These are phyloP conservation scores for Aspergillus campestris DNA, from an alignment of 495 filamentous ascomycete genomes.

Conservation along the genomic window DNA sequence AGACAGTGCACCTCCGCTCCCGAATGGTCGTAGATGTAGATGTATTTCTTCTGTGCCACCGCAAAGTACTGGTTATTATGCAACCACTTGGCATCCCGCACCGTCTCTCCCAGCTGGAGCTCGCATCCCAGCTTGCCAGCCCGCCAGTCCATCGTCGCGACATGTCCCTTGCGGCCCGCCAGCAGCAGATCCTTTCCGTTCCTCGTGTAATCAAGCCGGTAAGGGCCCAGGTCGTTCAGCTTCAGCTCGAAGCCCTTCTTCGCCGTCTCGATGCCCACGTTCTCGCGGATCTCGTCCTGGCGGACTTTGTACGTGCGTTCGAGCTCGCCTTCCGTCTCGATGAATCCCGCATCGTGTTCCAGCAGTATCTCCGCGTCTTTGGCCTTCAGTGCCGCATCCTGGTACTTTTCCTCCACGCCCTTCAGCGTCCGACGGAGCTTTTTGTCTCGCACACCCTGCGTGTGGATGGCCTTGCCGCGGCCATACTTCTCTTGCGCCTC, in stretches of 20 bases:
- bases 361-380: constrained; percentile 93
- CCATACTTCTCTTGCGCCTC: constrained; percentile 77
- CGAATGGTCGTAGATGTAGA: constrained; percentile 85
- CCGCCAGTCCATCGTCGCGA: constrained; percentile 96
- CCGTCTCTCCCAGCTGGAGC: constrained; percentile 79
- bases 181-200: constrained; percentile 81
- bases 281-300: constrained; percentile 73
- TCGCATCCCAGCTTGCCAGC: constrained; percentile 85
- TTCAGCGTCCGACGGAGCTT: constrained; percentile 77
- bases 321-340: constrained; percentile 81
- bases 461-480: constrained; percentile 59
- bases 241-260: constrained; percentile 90
- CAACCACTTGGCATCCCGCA: constrained; percentile 83
- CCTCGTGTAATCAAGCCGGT: constrained; percentile 75
- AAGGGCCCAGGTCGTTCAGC: constrained; percentile 75
- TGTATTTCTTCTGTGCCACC: constrained; percentile 95
- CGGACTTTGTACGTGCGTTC: constrained; percentile 87
- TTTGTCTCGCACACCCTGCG: constrained; percentile 63
- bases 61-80: constrained; percentile 96
- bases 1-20: constrained; percentile 91
- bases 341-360: constrained; percentile 76
- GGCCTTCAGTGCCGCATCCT: constrained; percentile 68
- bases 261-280: constrained; percentile 70
- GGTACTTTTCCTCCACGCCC: constrained; percentile 69
- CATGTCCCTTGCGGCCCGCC: constrained; percentile 86